Evolutionary conservation across 768 basidiomycete species (phyloP).

Genomic region (Cyclocybe cylindracea): DNA sequence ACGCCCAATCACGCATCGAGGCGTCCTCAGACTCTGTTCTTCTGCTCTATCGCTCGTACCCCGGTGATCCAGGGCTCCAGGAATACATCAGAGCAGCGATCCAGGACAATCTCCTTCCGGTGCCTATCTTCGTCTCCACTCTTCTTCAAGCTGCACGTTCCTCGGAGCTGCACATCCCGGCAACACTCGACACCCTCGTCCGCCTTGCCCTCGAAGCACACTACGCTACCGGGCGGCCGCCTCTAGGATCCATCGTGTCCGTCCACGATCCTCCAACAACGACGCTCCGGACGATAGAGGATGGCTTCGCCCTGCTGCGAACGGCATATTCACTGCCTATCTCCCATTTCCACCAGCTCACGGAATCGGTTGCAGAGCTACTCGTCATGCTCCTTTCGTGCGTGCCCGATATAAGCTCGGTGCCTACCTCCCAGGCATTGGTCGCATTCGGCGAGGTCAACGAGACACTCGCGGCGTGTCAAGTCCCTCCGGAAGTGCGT

Average conservation of each 20-base stretch:
- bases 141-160: constrained; percentile 70
- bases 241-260: constrained; percentile 57
- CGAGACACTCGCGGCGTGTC: constrained; percentile 51
- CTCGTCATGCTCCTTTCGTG: constrained; percentile 62
- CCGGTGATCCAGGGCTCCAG: constrained; percentile 68
- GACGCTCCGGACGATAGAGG: constrained; percentile 57
- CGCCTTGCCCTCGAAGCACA: constrained; percentile 64
- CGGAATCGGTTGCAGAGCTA: constrained; percentile 62
- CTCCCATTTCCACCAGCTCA: constrained; percentile 59
- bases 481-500: constrained; percentile 52
- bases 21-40: constrained; percentile 62
- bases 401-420: constrained; percentile 59
- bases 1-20: neutral
- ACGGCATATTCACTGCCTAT: constrained; percentile 56
- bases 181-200: constrained; percentile 73
- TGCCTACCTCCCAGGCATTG: constrained; percentile 63
- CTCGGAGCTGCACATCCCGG: constrained; percentile 58
- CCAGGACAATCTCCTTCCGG: constrained; percentile 53
- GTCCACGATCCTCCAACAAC: constrained; percentile 47
- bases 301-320: constrained; percentile 59
- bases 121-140: constrained; percentile 61
- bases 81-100: constrained; percentile 66
- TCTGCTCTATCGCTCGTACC: constrained; percentile 64
- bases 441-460: constrained; percentile 48
- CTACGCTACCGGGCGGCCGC: constrained; percentile 54